These are phyloP conservation scores for Micromonas commoda DNA, from an alignment of 139 green algal species.

Conservation along the genomic window DNA sequence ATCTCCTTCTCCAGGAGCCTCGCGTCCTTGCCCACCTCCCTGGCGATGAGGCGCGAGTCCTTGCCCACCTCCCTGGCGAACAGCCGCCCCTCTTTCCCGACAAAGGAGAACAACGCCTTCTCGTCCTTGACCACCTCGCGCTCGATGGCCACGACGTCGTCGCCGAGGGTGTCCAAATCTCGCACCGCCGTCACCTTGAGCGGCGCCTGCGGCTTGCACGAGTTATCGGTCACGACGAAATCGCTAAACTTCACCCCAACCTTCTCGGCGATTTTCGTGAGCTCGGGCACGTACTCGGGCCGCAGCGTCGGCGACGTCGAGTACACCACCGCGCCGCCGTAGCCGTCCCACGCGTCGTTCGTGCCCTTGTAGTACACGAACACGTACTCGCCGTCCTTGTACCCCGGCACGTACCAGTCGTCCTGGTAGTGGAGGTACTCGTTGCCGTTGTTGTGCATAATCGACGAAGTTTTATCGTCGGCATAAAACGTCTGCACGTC, in stretches of 20 bases:
- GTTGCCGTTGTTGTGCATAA: conserved; percentile 70
- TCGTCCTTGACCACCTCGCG: conserved; percentile 22
- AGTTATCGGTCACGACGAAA: conserved; percentile 78
- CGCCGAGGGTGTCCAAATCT: conserved; percentile 35
- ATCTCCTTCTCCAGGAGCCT: conserved; percentile 26
- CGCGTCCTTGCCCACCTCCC: conserved; percentile 30
- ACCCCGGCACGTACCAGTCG: conserved; percentile 53
- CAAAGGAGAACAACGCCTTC: conserved; percentile 9
- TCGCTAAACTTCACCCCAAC: conserved; percentile 56
- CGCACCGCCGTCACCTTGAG: not conserved
- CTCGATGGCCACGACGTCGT: conserved; percentile 27
- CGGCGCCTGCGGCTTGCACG: conserved; percentile 54
- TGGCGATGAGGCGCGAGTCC: conserved; percentile 22
- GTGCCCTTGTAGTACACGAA: conserved; percentile 80
- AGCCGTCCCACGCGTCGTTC: conserved; percentile 84
- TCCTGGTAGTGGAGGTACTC: conserved; percentile 82
- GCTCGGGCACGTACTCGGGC: conserved; percentile 47
- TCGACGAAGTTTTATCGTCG: conserved; percentile 40
- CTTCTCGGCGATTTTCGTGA: conserved; percentile 38
- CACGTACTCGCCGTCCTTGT: conserved; percentile 64
- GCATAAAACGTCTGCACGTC: conserved; percentile 67
- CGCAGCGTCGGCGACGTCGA: conserved; percentile 47
- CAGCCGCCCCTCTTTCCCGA: conserved; percentile 16
- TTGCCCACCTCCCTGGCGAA: conserved; percentile 31
- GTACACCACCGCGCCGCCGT: conserved; percentile 63